Percentiles rank a stretch among this genome's conserved stretches.
phyloP scores from a whole-genome alignment of 2,329 filamentous ascomycete species.

The Colletotrichum cuscutae region DNA sequence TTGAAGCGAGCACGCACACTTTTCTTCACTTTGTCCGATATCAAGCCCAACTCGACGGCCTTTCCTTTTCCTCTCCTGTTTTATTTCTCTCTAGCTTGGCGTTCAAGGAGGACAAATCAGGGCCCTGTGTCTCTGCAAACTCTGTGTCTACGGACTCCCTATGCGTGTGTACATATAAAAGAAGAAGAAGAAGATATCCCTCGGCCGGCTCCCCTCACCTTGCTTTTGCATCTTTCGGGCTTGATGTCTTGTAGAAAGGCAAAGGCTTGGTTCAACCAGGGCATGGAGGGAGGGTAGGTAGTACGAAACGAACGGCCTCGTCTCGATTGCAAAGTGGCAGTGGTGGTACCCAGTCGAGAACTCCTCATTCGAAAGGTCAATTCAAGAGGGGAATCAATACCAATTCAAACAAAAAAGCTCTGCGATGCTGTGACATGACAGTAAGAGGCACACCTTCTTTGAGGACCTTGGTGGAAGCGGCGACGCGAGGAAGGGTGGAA shows the following conservation, averaged over 20 bases:
- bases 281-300: not conserved
- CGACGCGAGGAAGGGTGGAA: not conserved
- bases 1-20: not conserved
- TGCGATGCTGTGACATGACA: not conserved
- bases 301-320: too few species aligned
- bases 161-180: not conserved
- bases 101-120: not conserved
- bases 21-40: not conserved
- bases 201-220: not conserved
- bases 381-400: not conserved
- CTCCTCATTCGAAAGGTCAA: too few species aligned
- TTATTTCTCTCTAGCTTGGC: not conserved
- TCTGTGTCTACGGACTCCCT: not conserved
- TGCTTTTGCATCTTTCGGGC: not conserved
- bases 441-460: too few species aligned
- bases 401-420: not conserved
- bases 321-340: too few species aligned
- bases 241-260: not conserved
- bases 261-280: too few species aligned
- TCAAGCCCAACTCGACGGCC: not conserved
- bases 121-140: too few species aligned
- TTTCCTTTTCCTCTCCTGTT: not conserved
- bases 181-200: not conserved
- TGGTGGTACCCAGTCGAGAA: too few species aligned
- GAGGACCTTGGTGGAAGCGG: not conserved